Base-by-base conservation (phyloP, 768 basidiomycete genomes). In the Gloeopeniophorella convolvens region DNA sequence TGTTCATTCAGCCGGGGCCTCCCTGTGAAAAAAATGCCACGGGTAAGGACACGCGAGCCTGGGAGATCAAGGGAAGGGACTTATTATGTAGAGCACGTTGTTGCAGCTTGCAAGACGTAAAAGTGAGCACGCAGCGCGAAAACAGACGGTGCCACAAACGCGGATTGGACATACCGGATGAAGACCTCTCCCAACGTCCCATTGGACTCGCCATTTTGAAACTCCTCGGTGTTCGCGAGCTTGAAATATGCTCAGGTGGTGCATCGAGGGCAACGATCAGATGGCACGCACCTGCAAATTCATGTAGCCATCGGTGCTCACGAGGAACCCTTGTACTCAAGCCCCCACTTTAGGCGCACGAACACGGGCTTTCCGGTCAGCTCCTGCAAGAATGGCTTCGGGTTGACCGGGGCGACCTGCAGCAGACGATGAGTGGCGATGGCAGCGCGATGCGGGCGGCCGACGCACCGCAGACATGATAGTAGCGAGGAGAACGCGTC, bases 181-280 rank as follows among this genome's bases (percentile, higher is more conserved):
- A 98, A 97, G 36, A 99, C 93, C 70, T 99, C 96, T 58, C 96
- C 96, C n/a, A 99, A 73, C 1, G 93, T 85, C 28, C 96, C 96
- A 55, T 89, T 96, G 7, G 91, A 94, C 67, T 89, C 80, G 20
- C 93, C 95, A 60, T 96, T 89, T 66, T 97, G 93, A 60, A 86
- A 95, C 66, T 99, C 96, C 67, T 98, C 96, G 3, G 96, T 94
- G 67, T 98, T 98, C n/a, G 94, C 95, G 45, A 99, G 76, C 95
- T 99, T 58, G 5, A 49, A 21, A n/a, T 16, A 26, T 26, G 37
- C n/a, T 39, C 11, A 30, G 36, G 26, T 34, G 24, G 28, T 34
- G 23, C 20, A 6, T 12, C 15, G 30, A 31, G 42, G n/a, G 28
- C 11, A 42, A 32, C 4, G 21, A 50, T 27, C 32, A 31, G 39